Base-by-base conservation (phyloP, 768 basidiomycete genomes). In the Tremella yokohamensis region DNA sequence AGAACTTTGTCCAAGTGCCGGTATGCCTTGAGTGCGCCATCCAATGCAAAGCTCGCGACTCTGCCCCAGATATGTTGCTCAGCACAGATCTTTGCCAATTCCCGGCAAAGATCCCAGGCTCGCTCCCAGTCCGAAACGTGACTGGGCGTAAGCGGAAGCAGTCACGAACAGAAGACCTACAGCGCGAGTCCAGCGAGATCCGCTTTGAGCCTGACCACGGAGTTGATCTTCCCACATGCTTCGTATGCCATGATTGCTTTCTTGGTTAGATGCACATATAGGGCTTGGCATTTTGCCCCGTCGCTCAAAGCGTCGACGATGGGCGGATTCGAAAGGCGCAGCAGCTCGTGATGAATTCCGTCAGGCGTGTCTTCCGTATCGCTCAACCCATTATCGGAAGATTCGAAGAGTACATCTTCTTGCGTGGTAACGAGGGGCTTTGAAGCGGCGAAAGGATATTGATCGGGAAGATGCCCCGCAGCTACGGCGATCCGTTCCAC, bases 101-200 rank as follows among this genome's bases (percentile, higher is more conserved):
- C 40, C 29, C 66, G 54, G 19, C 58, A 69, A 13, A 68, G 57
- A 38, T 69, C 64, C 50, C 64, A 66, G 9, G 72, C 65, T 29
- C 49, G n/a, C 3, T 25, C 16, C 63, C 64, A 72, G 37, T 69
- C 58, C 55, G n/a, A 62, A 65, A 19, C 25, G 22, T 40, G 22
- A 47, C 8, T 22, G 11, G 18, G 6, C 8, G 42, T 62, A 39
- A 56, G 62, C 59, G 3, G 13, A 2, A 29, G 42, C 47, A 18
- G 37, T 38, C 40, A 47, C 20, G 13, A 25, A 19, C n/a, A 25
- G 18, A 26, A 0, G 42, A 78, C 90, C 63, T 79, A 97, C 94
- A 87, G 76, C 63, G 97, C 92, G 38, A 98, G 82, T 15, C 88
- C 89, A 2, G 92, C 94, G 15, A 97, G 80, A 66, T 83, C 86